A percentile compares a stretch with the other conserved stretches of the same genome.
These are phyloP conservation scores for Exophiala oligosperma DNA, from an alignment of 2,329 filamentous ascomycete genomes.

Conservation along the genomic window DNA sequence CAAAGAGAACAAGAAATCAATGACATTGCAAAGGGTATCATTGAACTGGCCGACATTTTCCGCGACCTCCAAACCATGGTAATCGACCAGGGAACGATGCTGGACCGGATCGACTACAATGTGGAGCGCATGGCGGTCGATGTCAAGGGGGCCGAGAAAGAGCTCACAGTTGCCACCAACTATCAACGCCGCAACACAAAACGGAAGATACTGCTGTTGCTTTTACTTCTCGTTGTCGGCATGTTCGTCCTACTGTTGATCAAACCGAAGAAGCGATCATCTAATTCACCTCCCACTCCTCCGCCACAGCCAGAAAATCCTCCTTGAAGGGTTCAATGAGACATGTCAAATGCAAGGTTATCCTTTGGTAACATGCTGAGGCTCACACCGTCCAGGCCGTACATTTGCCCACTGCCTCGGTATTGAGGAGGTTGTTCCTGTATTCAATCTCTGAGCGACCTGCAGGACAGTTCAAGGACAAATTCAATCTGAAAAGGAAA, in stretches of 20 bases:
- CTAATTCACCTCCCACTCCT: slow-evolving; percentile 13
- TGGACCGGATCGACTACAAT: slow-evolving; percentile 96
- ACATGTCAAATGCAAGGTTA: too few species aligned
- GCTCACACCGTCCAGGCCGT: too few species aligned
- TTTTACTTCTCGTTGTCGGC: slow-evolving; percentile 79
- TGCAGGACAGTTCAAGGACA: too few species aligned
- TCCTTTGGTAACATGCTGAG: too few species aligned
- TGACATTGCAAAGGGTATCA: slow-evolving; percentile 96
- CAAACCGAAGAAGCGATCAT: slow-evolving; percentile 63
- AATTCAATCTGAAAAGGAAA: too few species aligned
- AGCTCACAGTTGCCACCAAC: slow-evolving; percentile 72
- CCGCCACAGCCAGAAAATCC: slow-evolving; percentile 11
- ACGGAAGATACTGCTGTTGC: slow-evolving; percentile 86
- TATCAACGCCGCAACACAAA: slow-evolving; percentile 90
- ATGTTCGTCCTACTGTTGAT: slow-evolving; percentile 81
- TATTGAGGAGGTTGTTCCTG: too few species aligned
- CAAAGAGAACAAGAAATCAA: slow-evolving; percentile 97
- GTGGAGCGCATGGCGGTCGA: slow-evolving; percentile 93
- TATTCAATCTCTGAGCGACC: too few species aligned
- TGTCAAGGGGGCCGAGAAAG: slow-evolving; percentile 89
- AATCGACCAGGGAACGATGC: slow-evolving; percentile 85
- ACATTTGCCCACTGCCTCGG: too few species aligned
- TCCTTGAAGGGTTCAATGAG: neutral
- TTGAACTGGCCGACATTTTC: slow-evolving; percentile 94
- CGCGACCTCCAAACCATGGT: slow-evolving; percentile 95